These are phyloP conservation scores for Azolla pinnata DNA, from an alignment of 75 land plant species.

Conservation along the genomic window DNA sequence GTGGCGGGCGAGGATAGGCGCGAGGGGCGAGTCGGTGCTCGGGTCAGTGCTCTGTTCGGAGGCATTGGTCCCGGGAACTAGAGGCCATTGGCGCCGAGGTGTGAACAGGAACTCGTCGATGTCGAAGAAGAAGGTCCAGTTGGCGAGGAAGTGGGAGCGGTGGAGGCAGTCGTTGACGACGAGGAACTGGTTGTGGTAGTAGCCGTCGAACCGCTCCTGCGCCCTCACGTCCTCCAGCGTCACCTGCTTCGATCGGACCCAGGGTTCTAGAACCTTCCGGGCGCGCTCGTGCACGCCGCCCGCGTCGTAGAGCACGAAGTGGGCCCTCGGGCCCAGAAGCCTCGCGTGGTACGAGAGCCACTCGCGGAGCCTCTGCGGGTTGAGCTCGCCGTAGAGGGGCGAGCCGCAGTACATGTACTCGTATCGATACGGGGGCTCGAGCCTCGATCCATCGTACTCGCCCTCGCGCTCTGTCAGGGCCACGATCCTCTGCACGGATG, in stretches of 20 bases:
- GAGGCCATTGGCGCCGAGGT: no score
- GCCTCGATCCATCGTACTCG: conserved; percentile 17
- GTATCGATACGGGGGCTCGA: conserved; percentile 10
- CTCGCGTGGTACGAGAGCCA: conserved; percentile 85
- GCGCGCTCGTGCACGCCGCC: conserved; percentile 61
- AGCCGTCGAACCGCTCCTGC: conserved; percentile 69
- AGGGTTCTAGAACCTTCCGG: conserved; percentile 47
- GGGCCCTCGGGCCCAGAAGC: conserved; percentile 60
- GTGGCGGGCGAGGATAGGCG: conserved; percentile 30
- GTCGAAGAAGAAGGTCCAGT: conserved; percentile 86
- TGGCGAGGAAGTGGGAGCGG: conserved; percentile 51
- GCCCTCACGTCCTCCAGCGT: conserved; percentile 68
- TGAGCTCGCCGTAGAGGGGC: conserved; percentile 63
- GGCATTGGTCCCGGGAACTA: no score
- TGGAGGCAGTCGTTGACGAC: conserved; percentile 86
- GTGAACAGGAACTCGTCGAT: conserved; percentile 74
- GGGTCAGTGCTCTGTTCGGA: conserved; percentile 7
- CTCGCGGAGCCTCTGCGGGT: conserved; percentile 48
- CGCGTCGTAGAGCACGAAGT: conserved; percentile 83
- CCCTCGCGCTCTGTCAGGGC: conserved; percentile 43
- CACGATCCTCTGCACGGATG: conserved; percentile 29
- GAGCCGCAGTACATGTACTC: conserved; percentile 87
- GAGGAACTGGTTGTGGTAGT: conserved; percentile 82
- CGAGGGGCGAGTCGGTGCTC: conserved; percentile 27
- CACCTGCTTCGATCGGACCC: conserved; percentile 51